Base-by-base conservation (phyloP, 2,329 filamentous ascomycete genomes). In the Neofusicoccum cordaticola region DNA sequence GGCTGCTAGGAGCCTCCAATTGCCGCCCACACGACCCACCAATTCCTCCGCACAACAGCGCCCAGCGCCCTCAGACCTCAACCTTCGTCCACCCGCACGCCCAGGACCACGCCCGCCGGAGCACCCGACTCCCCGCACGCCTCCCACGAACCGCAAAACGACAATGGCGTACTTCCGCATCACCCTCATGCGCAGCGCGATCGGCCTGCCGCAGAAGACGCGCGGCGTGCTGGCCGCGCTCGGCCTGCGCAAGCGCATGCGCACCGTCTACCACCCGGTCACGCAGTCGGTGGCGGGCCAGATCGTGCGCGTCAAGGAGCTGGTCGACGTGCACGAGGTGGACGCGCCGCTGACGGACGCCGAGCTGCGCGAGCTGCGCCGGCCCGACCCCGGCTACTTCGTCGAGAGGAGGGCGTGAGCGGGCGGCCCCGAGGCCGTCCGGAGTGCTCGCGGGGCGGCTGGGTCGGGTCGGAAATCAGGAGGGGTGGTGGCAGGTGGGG, bases 231-330 rank as follows among this genome's bases (percentile, higher is more conserved):
- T 97, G 64, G 85, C 88, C 67, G 91, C 93, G 17, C 90, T 97
- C 66, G 93, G 93, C 64, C 86, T 97, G 68, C 90, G 89, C 72
- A 91, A 90, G 77, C 90, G 93, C 72, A 88, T 89, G 85, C 88
- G 88, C 73, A 94, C 91, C 62, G 93, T 97, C 72, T 97, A 96
- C 83, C 90, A 96, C 79, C 90, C 91, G 42, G 92, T 96, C 67
- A 86, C 86, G 67, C 87, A 88, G 47, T 88, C 92, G 70, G 88
- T 92, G 67, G 93, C 93, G 9, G 93, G 93, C 75, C 92, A 96
- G 82, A 92, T 97, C 73, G 90, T 97, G 84, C 90, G 90, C 78
- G 92, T 97, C 71, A 97, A 97, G 83, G 93, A 97, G 80, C 82
- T 97, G 68, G 91, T 97, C 51, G 84, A 86, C 62, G 92, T 97